These are phyloP conservation scores for Myxozyma neglecta DNA, from an alignment of 805 yeast species.

Conservation along the genomic window DNA sequence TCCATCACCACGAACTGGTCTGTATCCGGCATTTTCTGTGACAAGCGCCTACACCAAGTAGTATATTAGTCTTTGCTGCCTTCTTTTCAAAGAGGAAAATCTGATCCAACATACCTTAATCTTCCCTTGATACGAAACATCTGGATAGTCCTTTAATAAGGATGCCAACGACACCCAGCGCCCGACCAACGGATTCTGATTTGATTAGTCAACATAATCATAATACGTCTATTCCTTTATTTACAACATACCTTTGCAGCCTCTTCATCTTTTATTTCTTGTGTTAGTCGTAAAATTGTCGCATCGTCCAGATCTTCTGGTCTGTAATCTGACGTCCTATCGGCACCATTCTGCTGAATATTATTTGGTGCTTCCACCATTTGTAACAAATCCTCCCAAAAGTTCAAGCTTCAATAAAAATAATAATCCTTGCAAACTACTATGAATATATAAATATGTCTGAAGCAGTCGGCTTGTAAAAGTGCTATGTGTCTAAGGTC, in stretches of 20 bases:
- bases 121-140: constrained; percentile 23
- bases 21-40: constrained; percentile 15
- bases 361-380: too few relatives aligned
- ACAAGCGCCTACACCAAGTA: constrained; percentile 16
- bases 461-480: too few relatives aligned
- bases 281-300: constrained; percentile 31
- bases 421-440: too few relatives aligned
- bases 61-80: background rate
- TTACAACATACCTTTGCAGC: constrained; percentile 22
- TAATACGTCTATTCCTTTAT: background rate
- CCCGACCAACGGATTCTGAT: constrained; percentile 29
- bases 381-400: too few relatives aligned
- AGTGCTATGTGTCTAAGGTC: too few relatives aligned
- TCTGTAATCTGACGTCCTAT: constrained; percentile 5
- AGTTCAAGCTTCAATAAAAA: too few relatives aligned
- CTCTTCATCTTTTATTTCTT: constrained; percentile 30
- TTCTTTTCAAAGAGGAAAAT: background rate
- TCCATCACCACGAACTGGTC: constrained; percentile 34
- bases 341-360: background rate
- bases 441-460: too few relatives aligned
- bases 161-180: constrained; percentile 13
- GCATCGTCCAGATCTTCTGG: constrained; percentile 30
- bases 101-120: constrained; percentile 14
- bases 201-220: background rate
- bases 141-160: constrained; percentile 27